phyloP scores from a whole-genome alignment of 2,329 filamentous ascomycete genomes.

The Lecanosticta acicola region DNA sequence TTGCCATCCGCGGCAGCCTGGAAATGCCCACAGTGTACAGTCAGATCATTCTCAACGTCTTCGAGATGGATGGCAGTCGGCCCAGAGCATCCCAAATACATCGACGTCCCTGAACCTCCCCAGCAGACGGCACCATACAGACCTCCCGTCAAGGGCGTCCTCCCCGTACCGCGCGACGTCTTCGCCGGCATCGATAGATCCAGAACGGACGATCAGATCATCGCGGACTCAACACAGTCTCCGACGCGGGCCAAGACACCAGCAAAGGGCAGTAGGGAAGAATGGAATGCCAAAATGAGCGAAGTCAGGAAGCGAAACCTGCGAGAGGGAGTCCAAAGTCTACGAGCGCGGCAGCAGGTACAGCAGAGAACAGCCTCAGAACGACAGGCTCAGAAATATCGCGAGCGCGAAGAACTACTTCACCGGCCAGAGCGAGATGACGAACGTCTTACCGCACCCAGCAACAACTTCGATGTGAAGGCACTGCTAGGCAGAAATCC shows the following conservation, averaged over 20 bases:
- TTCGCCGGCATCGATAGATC: constrained; percentile 51
- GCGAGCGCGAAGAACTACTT: constrained; percentile 47
- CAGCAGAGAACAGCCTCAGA: constrained; percentile 35
- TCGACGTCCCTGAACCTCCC: constrained; percentile 71
- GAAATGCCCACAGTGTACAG: constrained; percentile 33
- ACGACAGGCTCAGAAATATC: constrained; percentile 46
- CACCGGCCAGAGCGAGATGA: constrained; percentile 66
- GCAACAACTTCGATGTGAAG: constrained; percentile 42
- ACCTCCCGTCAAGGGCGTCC: constrained; percentile 61
- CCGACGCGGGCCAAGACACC: constrained; percentile 13
- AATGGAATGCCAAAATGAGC: constrained; percentile 71
- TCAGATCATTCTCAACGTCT: constrained; percentile 43
- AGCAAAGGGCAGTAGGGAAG: constrained; percentile 44
- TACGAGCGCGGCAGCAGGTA: constrained; percentile 60
- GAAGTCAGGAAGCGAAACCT: constrained; percentile 66
- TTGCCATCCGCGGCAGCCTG: constrained; percentile 28
- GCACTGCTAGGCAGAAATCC: constrained; percentile 30
- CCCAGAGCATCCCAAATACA: constrained; percentile 82
- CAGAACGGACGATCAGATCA: constrained; percentile 46
- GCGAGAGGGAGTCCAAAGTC: constrained; percentile 60
- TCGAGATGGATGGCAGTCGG: constrained; percentile 49
- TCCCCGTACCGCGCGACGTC: constrained; percentile 76
- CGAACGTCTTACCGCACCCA: constrained; percentile 67
- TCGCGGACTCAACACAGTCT: constrained; percentile 19
- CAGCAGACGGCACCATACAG: constrained; percentile 57